Base-by-base conservation (phyloP, 805 yeast species). In the Wickerhamiella vanderwaltii region DNA sequence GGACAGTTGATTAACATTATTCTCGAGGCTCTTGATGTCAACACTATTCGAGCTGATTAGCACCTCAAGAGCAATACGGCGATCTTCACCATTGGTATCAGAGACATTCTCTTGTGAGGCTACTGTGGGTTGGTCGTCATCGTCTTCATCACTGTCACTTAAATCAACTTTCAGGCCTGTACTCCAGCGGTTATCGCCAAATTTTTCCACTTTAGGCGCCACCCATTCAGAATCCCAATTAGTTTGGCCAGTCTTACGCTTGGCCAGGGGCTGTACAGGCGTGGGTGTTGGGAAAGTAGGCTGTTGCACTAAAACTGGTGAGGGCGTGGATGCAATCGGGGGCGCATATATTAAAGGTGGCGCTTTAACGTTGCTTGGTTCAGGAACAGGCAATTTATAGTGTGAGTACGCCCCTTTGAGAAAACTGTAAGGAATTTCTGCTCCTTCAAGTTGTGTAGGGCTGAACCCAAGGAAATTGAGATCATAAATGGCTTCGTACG, bases 161-260 rank as follows among this genome's bases (percentile, higher is more conserved):
- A 16, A 3, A 5, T 37, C 30, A 13, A 29, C 15, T 6, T 16
- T 6, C 4, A 37, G 22, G 17, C 19, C 19, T 2, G 40, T 13
- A 15, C 40, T 37, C 40, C 40, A 37, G 19, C 13, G 25, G 15
- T 37, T 15, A 17, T 28, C 40, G 17, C 40, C 40, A 22, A 37
- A 37, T 16, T 19, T 12, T 3, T 9, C 24, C 13, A 19, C 16
- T n/a, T 19, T 22, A 4, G 40, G 40, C 9, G 40, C 40, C 3
- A 37, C 40, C 40, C 40, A 37, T 12, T 37, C 40, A 23, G 33
- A 28, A 22, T 37, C 40, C 40, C 40, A 37, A 13, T 17, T 22
- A 5, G 26, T 33, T 15, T 16, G 25, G 13, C 17, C n/a, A n/a
- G 11, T 25, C 31, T 20, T 13, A 11, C 22, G 22, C 33, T 37